phyloP scores from a whole-genome alignment of 1,139 yeast genomes.

The Taphrina flavorubra region DNA sequence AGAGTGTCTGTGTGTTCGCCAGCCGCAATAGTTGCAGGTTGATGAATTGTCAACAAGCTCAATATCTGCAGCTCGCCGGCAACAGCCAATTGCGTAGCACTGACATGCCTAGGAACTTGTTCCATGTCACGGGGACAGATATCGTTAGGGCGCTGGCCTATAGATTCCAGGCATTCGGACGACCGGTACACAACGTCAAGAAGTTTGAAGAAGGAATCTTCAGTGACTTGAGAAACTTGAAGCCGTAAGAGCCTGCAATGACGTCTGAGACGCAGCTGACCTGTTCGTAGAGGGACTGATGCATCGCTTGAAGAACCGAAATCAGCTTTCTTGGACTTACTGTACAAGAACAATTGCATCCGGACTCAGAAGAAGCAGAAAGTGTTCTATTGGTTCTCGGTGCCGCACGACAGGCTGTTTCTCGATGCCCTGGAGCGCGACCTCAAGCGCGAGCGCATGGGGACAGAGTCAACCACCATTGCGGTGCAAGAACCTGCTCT shows the following conservation, averaged over 20 bases:
- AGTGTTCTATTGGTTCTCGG: conserved; percentile 96
- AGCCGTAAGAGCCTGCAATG: conserved; percentile 55
- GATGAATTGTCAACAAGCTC: conserved; percentile 24
- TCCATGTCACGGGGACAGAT: conserved; percentile 93
- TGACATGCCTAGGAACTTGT: conserved; percentile 63
- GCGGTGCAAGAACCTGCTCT: conserved; percentile 56
- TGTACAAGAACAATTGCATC: conserved; percentile 83
- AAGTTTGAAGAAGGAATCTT: conserved; percentile 97
- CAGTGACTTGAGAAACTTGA: conserved; percentile 83
- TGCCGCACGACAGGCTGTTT: conserved; percentile 89
- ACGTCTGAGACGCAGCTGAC: neutral
- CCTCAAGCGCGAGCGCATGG: conserved; percentile 69
- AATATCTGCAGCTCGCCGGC: neutral
- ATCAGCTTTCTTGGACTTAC: conserved; percentile 80
- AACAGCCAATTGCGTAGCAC: neutral
- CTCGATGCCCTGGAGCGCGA: conserved; percentile 95
- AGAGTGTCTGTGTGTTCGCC: conserved; percentile 16
- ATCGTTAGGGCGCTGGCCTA: conserved; percentile 90
- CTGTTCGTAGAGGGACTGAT: conserved; percentile 56
- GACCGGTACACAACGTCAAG: conserved; percentile 80
- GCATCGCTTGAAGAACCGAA: conserved; percentile 89
- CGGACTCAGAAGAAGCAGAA: conserved; percentile 96
- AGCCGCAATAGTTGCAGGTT: conserved; percentile 22
- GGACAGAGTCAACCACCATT: conserved; percentile 53
- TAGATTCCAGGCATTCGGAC: conserved; percentile 87